Conservation (phyloP, 805 yeast species). For the Saturnispora galanensis region DNA sequence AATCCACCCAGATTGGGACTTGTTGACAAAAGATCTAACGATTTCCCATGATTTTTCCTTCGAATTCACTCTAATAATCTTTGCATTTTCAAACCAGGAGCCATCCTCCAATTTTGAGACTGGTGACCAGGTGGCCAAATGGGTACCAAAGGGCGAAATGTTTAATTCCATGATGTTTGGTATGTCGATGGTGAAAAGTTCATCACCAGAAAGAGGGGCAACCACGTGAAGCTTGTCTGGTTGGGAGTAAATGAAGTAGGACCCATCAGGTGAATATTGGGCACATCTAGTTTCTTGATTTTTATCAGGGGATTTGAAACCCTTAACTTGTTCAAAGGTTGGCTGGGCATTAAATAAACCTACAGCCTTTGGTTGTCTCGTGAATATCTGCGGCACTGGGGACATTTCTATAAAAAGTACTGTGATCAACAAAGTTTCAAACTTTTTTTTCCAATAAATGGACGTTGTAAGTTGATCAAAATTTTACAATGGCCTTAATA, state of each 20-base stretch:
- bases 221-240: slow-evolving; percentile 49
- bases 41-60: slow-evolving; percentile 12
- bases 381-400: slow-evolving; percentile 22
- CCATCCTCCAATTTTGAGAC: slow-evolving; percentile 57
- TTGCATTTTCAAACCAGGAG: slow-evolving; percentile 72
- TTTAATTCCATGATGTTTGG: slow-evolving; percentile 70
- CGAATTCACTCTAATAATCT: slow-evolving; percentile 51
- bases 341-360: slow-evolving; percentile 44
- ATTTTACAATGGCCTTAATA: too few relatives aligned
- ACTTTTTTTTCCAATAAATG: background rate
- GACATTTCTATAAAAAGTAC: slow-evolving; percentile 11
- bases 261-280: slow-evolving; percentile 58
- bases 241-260: slow-evolving; percentile 62
- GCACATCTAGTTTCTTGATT: slow-evolving; percentile 48
- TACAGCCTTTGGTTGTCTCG: slow-evolving; percentile 44
- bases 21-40: slow-evolving; percentile 53
- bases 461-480: too few relatives aligned
- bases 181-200: slow-evolving; percentile 40
- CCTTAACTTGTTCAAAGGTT: slow-evolving; percentile 22
- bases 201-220: slow-evolving; percentile 43
- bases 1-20: slow-evolving; percentile 83
- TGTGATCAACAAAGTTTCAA: background rate
- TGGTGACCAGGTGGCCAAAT: slow-evolving; percentile 81
- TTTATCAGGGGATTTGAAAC: slow-evolving; percentile 23
- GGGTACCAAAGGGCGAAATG: slow-evolving; percentile 84